Base-by-base conservation (phyloP, 345 rosid genomes). In the Heritiera fomes region DNA sequence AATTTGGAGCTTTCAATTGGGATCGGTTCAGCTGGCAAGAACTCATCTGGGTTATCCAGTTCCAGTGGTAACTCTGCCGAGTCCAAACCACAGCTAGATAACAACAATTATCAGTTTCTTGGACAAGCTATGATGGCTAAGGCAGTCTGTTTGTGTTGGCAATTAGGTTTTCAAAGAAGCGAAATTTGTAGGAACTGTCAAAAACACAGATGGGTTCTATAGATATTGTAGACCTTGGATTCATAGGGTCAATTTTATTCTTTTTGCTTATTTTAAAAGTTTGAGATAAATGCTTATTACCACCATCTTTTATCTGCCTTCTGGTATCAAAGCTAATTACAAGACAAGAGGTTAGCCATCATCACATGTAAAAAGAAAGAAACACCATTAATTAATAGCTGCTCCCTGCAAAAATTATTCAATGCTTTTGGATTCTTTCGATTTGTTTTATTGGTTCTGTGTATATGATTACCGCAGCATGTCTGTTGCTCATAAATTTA, bases 1-100 rank as follows among this genome's bases (percentile, higher is more conserved):
- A 84, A 89, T 80, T 78, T 90, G 82, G 94, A 90, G 50, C 86
- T 90, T 0, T 81, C 86, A 1, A 89, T 90, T 45, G 92, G 94
- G 23, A 58, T 87, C 2, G 80, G 72, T 67, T 78, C 81, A 15
- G 38, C 58, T 30, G 58, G 60, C 38, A 55, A 5, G 12, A 78
- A 76, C 73, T 64, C 67, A 56, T 38, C 30, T 55, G 79, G 55
- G 71, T 46, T 79, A 8, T 56, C 79, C 3, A 70, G 75, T 18
- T 40, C 78, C 14, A 83, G 38, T 34, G 38, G 38, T 2, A 34
- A 86, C 82, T 79, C 86, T 40, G 91, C 90, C 0, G 88, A 89
- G 80, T 89, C 92, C 13, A 87, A 80, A 73, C 81, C 72, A 6
- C 73, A 71, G 75, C 66, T 34, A n/a, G 34, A 23, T 43, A 12